Base-by-base conservation (phyloP, 257 asterid species). In the Lithospermum erythrorhizon region DNA sequence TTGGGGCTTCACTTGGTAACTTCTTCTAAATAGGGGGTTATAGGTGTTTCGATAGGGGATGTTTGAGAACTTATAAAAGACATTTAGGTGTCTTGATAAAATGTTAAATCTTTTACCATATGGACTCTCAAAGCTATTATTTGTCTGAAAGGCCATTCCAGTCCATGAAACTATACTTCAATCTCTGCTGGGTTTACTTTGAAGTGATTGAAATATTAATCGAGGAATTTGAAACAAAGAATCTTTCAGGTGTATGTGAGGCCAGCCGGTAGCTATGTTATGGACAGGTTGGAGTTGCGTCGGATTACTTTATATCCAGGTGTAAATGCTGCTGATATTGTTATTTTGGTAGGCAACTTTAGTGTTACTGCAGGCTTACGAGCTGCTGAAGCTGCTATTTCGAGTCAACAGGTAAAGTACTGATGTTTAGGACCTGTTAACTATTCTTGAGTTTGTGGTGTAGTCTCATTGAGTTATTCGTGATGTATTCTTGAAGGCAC, bases 241-340 rank as follows among this genome's bases (percentile, higher is more conserved):
- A 64, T 58, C 61, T 19, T 66, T 55, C 78, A 88, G 98, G 85
- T 91, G 64, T 91, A 91, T 76, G 98, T 91, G 55, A 83, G 96
- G 66, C 98, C 98, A 70, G 96, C 96, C 72, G 96, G 87, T 61
- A 86, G 96, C 72, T 91, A 85, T 77, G 94, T 91, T 37, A 88
- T 91, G 96, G 98, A 91, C 77, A 77, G 68, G 10, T 75, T 91
- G 79, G 98, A 91, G 85, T 73, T 91, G 79, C 95, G 88, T 37
- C 87, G 94, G 32, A 67, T 86, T 70, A 77, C 87, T 47, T 68
- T 66, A 51, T 75, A 88, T 77, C 98, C 96, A 57, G 75, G 76
- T 32, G 81, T 56, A 65, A 70, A 70, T 76, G 80, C 67, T 1
- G 71, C 83, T 69, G 98, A 91, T 70, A 79, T 91, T 69, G 88